Conservation (phyloP, 768 basidiomycete species). For the Leccinum incarnatum region DNA sequence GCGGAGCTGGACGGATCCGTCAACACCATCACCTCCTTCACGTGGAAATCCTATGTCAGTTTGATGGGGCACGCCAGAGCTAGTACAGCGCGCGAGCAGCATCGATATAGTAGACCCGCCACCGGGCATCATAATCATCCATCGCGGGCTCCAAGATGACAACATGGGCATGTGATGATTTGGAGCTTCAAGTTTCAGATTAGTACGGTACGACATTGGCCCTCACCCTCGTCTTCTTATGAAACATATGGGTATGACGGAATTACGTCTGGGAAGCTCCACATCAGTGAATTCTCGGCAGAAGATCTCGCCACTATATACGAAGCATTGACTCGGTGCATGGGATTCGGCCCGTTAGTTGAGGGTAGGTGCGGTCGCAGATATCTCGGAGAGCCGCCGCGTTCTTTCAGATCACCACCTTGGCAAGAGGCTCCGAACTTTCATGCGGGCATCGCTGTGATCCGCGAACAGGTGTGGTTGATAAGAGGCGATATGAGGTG, state of each 20-base stretch:
- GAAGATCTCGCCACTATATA: neutral
- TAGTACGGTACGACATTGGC: neutral
- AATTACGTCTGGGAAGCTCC: slow-evolving; percentile 2
- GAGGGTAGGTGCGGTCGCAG: neutral
- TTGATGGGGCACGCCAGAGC: neutral
- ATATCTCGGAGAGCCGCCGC: neutral
- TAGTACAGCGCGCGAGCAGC: neutral
- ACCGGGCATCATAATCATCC: neutral
- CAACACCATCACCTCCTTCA: neutral
- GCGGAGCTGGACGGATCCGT: slow-evolving; percentile 12
- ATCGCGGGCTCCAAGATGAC: neutral
- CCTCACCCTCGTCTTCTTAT: neutral
- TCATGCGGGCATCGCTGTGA: neutral
- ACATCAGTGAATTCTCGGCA: neutral
- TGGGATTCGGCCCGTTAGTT: neutral
- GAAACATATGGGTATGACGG: slow-evolving; percentile 1
- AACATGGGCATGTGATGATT: neutral
- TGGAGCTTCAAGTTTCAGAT: neutral
- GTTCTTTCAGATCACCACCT: neutral
- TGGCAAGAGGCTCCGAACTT: neutral
- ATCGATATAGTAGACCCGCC: slow-evolving; percentile 4
- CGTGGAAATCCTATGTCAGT: neutral
- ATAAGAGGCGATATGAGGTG: neutral
- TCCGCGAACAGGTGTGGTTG: neutral
- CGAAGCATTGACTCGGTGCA: neutral